These are phyloP conservation scores for Papiliotrema flavescens DNA, from an alignment of 1,284 basidiomycete genomes.

Conservation along the genomic window DNA sequence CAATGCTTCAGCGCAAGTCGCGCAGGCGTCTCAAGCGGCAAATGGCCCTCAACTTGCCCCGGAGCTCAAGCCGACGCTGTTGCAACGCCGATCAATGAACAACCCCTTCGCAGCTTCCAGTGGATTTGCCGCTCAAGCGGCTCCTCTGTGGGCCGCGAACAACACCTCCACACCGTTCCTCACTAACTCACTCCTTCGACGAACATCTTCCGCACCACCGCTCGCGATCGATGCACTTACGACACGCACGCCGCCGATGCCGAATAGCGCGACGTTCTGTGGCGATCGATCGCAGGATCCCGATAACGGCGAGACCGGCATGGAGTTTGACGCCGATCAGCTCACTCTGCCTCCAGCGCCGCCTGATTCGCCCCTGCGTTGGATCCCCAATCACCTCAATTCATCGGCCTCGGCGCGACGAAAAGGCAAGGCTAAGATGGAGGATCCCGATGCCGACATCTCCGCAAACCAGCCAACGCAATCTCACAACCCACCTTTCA, in stretches of 20 bases:
- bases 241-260: conserved; percentile 30
- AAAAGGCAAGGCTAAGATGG: conserved; percentile 32
- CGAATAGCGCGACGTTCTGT: too few relatives aligned
- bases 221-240: conserved; percentile 34
- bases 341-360: background rate
- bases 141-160: conserved; percentile 23
- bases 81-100: background rate
- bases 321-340: background rate
- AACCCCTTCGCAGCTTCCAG: background rate
- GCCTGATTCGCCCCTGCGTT: conserved; percentile 15
- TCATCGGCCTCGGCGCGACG: conserved; percentile 14
- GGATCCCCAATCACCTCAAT: conserved; percentile 19
- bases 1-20: background rate
- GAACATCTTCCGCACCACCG: conserved; percentile 30
- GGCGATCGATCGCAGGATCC: conserved; percentile 10
- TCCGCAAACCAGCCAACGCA: background rate
- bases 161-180: conserved; percentile 8
- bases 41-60: too few relatives aligned
- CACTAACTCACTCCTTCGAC: conserved; percentile 13
- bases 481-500: conserved; percentile 17
- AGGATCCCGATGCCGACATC: conserved; percentile 9
- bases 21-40: background rate
- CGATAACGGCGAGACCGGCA: conserved; percentile 2
- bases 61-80: too few relatives aligned
- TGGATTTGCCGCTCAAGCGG: background rate